A percentile compares a stretch with the other conserved stretches of the same genome.
These are phyloP conservation scores for Zymoseptoria tritici DNA, from an alignment of 2,329 filamentous ascomycete species.

Conservation along the genomic window DNA sequence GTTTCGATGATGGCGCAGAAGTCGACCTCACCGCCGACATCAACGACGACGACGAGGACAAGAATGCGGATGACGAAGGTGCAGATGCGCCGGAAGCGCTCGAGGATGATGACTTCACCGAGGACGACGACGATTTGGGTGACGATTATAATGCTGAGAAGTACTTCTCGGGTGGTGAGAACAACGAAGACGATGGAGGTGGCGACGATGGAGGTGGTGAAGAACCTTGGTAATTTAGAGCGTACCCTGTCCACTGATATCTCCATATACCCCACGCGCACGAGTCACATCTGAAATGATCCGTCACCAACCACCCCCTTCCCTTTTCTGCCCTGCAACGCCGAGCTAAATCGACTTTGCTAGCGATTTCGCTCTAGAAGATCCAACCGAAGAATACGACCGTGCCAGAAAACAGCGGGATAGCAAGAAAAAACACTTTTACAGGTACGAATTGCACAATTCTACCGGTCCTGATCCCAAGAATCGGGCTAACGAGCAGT, in stretches of 20 bases:
- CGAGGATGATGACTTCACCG: slow-evolving; percentile 43
- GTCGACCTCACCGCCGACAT: slow-evolving; percentile 3
- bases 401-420: background rate
- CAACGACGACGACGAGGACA: slow-evolving; percentile 44
- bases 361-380: background rate
- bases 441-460: background rate
- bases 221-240: slow-evolving; percentile 18
- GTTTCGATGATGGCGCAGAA: slow-evolving; percentile 18
- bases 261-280: background rate
- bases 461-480: background rate
- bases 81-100: slow-evolving; percentile 15
- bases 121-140: slow-evolving; percentile 50
- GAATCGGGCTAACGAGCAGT: background rate
- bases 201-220: slow-evolving; percentile 17
- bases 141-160: slow-evolving; percentile 50
- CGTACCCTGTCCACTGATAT: background rate
- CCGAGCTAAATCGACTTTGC: background rate
- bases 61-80: slow-evolving; percentile 56
- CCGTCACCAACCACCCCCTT: background rate
- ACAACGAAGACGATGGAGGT: slow-evolving; percentile 34
- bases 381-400: background rate
- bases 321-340: background rate
- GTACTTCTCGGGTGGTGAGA: slow-evolving; percentile 40
- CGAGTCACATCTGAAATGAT: background rate
- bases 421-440: background rate